phyloP scores from a whole-genome alignment of 2,329 filamentous ascomycete genomes.

The Akanthomyces uredinophilus region DNA sequence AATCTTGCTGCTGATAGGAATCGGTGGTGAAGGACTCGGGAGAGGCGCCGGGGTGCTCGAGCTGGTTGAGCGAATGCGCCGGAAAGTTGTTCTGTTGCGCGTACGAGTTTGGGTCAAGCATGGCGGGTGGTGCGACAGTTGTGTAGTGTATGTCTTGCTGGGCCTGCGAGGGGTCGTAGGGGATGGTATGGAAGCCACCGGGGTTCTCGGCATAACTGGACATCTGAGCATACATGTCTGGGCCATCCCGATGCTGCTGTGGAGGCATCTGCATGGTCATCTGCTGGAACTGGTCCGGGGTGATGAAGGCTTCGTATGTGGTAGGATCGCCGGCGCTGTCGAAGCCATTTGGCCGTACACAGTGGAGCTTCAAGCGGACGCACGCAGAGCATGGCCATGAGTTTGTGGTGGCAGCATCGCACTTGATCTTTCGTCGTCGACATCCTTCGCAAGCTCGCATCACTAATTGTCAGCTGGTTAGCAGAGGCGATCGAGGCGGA shows the following conservation, averaged over 20 bases:
- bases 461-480: slow-evolving; percentile 45
- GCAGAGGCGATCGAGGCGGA: not conserved
- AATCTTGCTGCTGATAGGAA: slow-evolving; percentile 62
- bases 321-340: slow-evolving; percentile 42
- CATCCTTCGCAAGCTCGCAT: slow-evolving; percentile 98
- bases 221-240: slow-evolving; percentile 45
- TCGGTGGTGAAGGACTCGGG: slow-evolving; percentile 53
- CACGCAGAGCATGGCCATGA: slow-evolving; percentile 97
- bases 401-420: slow-evolving; percentile 93
- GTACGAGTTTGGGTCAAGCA: slow-evolving; percentile 47
- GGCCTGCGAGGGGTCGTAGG: slow-evolving; percentile 41
- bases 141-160: slow-evolving; percentile 50
- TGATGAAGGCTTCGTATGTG: slow-evolving; percentile 28
- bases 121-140: slow-evolving; percentile 42
- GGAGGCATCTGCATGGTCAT: slow-evolving; percentile 47
- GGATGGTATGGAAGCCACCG: slow-evolving; percentile 41
- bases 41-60: slow-evolving; percentile 30
- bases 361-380: slow-evolving; percentile 85
- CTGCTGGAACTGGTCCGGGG: slow-evolving; percentile 39
- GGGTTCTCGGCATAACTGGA: slow-evolving; percentile 43
- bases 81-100: slow-evolving; percentile 46
- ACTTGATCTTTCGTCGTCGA: slow-evolving; percentile 93
- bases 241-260: slow-evolving; percentile 32
- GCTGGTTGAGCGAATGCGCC: slow-evolving; percentile 40
- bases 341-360: slow-evolving; percentile 78